Conservation (phyloP, 208 protist genomes). For the Trypanosoma melophagium region DNA sequence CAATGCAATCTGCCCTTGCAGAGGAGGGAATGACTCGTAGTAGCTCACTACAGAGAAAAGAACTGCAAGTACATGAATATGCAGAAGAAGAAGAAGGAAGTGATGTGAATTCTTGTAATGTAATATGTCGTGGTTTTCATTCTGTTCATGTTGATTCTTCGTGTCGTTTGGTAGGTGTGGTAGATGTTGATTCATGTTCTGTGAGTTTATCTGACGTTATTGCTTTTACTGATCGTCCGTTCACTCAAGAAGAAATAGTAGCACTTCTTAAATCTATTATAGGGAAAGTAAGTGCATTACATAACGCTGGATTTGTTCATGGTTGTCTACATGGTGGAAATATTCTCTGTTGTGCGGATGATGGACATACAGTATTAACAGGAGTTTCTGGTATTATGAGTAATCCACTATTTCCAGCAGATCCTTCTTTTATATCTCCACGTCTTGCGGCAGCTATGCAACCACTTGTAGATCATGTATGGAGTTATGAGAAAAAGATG, state of each 20-base stretch:
- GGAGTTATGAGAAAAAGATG: neutral
- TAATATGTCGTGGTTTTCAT: constrained; percentile 50
- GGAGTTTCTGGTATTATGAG: constrained; percentile 58
- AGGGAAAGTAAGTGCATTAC: constrained; percentile 43
- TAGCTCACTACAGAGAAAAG: neutral
- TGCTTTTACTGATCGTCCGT: constrained; percentile 33
- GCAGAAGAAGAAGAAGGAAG: neutral
- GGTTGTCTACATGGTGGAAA: constrained; percentile 80
- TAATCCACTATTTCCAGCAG: constrained; percentile 36
- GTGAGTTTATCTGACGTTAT: constrained; percentile 67
- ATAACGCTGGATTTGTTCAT: constrained; percentile 64
- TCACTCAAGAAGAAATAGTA: constrained; percentile 41
- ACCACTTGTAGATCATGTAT: constrained; percentile 24
- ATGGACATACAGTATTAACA: constrained; percentile 63
- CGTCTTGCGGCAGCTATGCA: constrained; percentile 28
- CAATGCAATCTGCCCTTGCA: constrained; percentile 11
- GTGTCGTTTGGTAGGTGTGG: constrained; percentile 57
- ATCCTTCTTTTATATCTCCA: constrained; percentile 51
- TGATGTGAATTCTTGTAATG: neutral
- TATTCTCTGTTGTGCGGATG: constrained; percentile 63
- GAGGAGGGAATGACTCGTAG: constrained; percentile 9
- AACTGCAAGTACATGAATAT: neutral
- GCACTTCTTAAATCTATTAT: constrained; percentile 56
- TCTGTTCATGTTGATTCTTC: constrained; percentile 57
- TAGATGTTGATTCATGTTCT: constrained; percentile 58